Conservation (phyloP, 345 rosid genomes). For the Crucihimalaya himalaica region DNA sequence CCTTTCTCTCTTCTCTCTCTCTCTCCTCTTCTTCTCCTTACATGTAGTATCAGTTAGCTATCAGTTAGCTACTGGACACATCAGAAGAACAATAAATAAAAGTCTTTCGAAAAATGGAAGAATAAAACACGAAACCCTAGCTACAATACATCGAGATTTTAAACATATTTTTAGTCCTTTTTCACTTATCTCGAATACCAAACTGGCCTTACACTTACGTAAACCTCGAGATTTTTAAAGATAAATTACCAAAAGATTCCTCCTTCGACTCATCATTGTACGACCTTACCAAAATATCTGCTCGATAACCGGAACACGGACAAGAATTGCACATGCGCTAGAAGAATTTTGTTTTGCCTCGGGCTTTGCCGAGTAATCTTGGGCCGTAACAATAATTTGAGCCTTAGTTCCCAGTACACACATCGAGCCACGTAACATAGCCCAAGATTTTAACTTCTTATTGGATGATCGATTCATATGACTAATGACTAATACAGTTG, state of each 20-base stretch:
- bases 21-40: too few relatives aligned
- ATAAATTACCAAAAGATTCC: neutral
- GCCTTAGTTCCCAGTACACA: neutral
- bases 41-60: neutral
- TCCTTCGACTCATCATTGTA: neutral
- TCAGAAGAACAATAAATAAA: neutral
- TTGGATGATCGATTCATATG: neutral
- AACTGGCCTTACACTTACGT: neutral
- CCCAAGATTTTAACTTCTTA: neutral
- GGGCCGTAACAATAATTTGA: neutral
- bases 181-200: neutral
- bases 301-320: neutral
- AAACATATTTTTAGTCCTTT: neutral
- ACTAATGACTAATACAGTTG: neutral
- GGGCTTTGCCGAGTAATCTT: neutral
- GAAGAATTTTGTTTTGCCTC: neutral
- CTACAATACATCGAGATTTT: neutral
- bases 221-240: neutral
- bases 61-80: too few relatives aligned
- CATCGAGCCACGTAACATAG: neutral
- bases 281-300: neutral
- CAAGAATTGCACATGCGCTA: too few relatives aligned
- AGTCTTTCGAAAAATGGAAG: neutral
- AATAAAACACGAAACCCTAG: neutral
- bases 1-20: too few relatives aligned